Conservation (phyloP, 2,329 filamentous ascomycete species). For the Penicillium sp. region DNA sequence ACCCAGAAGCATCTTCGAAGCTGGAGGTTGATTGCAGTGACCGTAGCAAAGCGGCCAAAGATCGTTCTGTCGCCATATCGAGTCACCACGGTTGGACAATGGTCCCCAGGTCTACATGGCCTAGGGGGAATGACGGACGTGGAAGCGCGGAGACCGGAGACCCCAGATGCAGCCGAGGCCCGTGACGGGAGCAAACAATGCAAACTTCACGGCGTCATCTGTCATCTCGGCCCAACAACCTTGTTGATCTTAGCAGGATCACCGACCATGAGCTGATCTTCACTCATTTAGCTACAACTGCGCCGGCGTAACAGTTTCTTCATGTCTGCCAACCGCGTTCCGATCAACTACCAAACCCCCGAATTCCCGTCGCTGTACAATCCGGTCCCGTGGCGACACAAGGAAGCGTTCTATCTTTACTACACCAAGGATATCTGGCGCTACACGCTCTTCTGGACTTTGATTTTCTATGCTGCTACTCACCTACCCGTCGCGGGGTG, state of each 20-base stretch:
- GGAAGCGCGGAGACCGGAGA: slow-evolving; percentile 32
- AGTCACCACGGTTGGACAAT: slow-evolving; percentile 5
- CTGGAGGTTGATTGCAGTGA: slow-evolving; percentile 59
- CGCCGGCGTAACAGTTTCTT: neutral
- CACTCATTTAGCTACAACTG: neutral
- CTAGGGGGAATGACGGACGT: slow-evolving; percentile 3
- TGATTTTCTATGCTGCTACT: slow-evolving; percentile 73
- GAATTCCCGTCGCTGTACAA: slow-evolving; percentile 80
- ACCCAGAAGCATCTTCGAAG: slow-evolving; percentile 61
- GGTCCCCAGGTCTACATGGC: slow-evolving; percentile 18
- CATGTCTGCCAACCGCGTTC: slow-evolving; percentile 45
- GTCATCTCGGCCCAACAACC: slow-evolving; percentile 5
- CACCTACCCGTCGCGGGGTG: slow-evolving; percentile 70
- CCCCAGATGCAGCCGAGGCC: slow-evolving; percentile 31
- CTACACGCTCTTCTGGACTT: slow-evolving; percentile 83
- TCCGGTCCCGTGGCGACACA: slow-evolving; percentile 59
- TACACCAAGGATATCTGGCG: slow-evolving; percentile 76
- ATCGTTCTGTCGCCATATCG: slow-evolving; percentile 59
- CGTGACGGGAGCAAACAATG: slow-evolving; percentile 29
- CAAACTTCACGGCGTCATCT: slow-evolving; percentile 28
- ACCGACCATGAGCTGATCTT: slow-evolving; percentile 1
- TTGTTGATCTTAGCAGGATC: neutral
- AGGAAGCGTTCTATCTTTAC: slow-evolving; percentile 66
- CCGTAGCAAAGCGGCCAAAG: slow-evolving; percentile 59
- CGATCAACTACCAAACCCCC: slow-evolving; percentile 64